These are phyloP conservation scores for Rhodotorula graminis DNA, from an alignment of 768 basidiomycete species.

Conservation along the genomic window DNA sequence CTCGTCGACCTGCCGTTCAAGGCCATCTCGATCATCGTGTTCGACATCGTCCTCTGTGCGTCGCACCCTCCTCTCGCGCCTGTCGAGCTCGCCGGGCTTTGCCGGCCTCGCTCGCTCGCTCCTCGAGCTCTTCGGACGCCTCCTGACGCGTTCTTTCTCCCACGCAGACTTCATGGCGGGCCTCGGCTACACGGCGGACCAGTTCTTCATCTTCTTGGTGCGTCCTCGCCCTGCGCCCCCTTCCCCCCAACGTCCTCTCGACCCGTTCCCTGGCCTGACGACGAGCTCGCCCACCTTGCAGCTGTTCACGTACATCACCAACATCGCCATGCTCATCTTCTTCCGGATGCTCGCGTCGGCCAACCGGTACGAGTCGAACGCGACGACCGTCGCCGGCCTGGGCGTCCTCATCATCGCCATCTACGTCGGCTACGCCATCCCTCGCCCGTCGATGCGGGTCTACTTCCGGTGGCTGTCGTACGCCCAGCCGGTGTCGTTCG, in stretches of 20 bases:
- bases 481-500: constrained; percentile 47
- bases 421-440: constrained; percentile 46
- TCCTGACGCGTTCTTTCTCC: no score
- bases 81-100: no score
- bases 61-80: no score
- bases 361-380: constrained; percentile 32
- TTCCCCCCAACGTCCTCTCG: no score
- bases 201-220: constrained; percentile 50
- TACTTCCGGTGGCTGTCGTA: constrained; percentile 51
- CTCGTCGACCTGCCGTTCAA: constrained; percentile 47
- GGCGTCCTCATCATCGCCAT: constrained; percentile 47
- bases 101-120: no score
- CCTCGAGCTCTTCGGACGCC: no score
- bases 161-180: constrained; percentile 48
- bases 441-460: constrained; percentile 46
- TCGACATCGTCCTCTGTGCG: constrained; percentile 36
- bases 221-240: background rate
- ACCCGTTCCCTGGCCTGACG: background rate
- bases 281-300: background rate
- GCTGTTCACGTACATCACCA: constrained; percentile 48
- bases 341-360: constrained; percentile 30
- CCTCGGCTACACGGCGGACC: constrained; percentile 47
- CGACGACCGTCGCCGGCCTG: constrained; percentile 15
- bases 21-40: constrained; percentile 28
- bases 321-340: constrained; percentile 37